Evolutionary conservation across 441 rosid genomes (phyloP), one percentile per base, ranked within the genome.

Genomic region (Aquilaria agallochum): DNA sequence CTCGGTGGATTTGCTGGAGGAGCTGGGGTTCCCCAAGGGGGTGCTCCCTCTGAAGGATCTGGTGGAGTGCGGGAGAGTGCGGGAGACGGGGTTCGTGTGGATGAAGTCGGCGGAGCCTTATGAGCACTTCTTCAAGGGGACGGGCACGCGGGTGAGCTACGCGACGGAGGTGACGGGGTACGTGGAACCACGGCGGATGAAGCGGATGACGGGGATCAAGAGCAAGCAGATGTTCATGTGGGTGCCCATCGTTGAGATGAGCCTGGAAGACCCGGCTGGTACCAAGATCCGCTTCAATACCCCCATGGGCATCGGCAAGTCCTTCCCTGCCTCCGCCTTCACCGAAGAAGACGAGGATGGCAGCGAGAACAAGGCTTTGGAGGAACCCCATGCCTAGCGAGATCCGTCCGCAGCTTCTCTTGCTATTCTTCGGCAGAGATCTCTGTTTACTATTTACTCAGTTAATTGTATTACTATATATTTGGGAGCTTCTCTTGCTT

Each of bases 61-160:
- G 11, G 96, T 67, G 47, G 97, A 93, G 71, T 90, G 97, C 62
- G 97, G 98, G 27, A 71, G 98, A n/a, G 95, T 87, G 14, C 69
- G 72, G 50, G 87, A 84, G 70, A 94, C 96, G 0, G 98, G 98
- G 65, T 94, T 70, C 56, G 98, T 94, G 33, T 94, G 98, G 97
- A 94, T 90, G 98, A 94, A 84, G 61, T 90, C 72, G 66, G 74
- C 72, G 77, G 83, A 81, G 1, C 96, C 98, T 0, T 85, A 72
- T 33, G 96, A 94, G 72, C 98, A 94, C 68, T 87, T 85, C 78
- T 94, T 94, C 53, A 78, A 31, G 20, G 76, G 57, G 45, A 84
- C 90, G 36, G 81, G 79, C 46, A 75, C 84, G 1, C 81, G 82
- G 3, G 97, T 88, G 47, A 85, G 91, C 54, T 94, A 94, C 53